Evolutionary conservation across 2,329 filamentous ascomycete genomes (phyloP).

Genomic region (Apiospora sp.): DNA sequence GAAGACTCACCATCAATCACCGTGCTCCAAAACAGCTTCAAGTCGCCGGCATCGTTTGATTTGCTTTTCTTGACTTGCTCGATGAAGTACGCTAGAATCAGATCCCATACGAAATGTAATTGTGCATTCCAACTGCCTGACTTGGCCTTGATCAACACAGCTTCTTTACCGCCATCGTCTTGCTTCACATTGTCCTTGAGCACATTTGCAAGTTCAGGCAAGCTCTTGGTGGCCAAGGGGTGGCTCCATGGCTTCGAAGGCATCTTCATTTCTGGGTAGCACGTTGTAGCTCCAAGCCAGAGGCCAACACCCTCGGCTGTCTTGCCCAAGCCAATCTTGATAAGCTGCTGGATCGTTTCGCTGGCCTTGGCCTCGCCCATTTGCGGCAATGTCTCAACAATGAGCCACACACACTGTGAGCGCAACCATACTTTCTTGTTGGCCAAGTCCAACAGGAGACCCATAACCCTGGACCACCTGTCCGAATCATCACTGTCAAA

Average conservation of each 20-base stretch:
- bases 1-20: conserved; percentile 80
- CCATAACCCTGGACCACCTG: conserved; percentile 73
- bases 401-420: conserved; percentile 84
- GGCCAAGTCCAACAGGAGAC: conserved; percentile 76
- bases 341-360: conserved; percentile 68
- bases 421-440: conserved; percentile 88
- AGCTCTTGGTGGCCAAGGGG: conserved; percentile 74
- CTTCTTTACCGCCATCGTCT: conserved; percentile 53
- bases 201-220: conserved; percentile 74
- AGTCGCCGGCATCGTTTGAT: conserved; percentile 54
- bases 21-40: conserved; percentile 84
- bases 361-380: conserved; percentile 66
- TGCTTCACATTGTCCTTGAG: conserved; percentile 77
- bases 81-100: conserved; percentile 69
- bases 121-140: conserved; percentile 82
- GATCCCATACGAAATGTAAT: conserved; percentile 87
- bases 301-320: conserved; percentile 90
- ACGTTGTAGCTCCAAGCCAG: conserved; percentile 76
- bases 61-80: conserved; percentile 41
- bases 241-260: conserved; percentile 80
- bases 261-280: conserved; percentile 69
- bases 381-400: conserved; percentile 75
- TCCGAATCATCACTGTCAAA: conserved; percentile 60
- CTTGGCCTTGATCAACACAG: conserved; percentile 56
- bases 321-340: conserved; percentile 72